A percentile compares a stretch with the other conserved stretches of the same genome.
phyloP scores from a whole-genome alignment of 1,284 basidiomycete species.

The Mycosarcoma mackinlayi region DNA sequence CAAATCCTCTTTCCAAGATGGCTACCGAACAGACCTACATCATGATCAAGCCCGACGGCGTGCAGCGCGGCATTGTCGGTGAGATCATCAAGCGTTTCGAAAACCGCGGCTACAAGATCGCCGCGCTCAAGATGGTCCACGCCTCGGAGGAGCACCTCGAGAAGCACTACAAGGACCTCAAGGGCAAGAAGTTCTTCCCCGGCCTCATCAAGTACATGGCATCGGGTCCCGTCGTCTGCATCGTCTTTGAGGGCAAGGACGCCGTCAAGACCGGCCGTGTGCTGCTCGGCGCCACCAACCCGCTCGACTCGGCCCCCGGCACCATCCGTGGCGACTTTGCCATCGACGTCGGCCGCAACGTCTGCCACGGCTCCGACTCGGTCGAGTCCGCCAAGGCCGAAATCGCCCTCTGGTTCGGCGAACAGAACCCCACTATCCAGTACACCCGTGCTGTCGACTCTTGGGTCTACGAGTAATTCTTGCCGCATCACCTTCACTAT shows the following conservation, averaged over 20 bases:
- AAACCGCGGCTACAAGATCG: constrained; percentile 65
- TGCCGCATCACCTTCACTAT: background rate
- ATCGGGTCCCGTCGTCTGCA: constrained; percentile 92
- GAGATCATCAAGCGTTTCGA: constrained; percentile 67
- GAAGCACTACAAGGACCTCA: constrained; percentile 68
- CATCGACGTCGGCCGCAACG: constrained; percentile 80
- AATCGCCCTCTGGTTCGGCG: constrained; percentile 68
- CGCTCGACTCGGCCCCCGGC: constrained; percentile 81
- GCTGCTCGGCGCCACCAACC: constrained; percentile 98
- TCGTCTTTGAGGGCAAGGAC: constrained; percentile 94
- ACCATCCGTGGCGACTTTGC: constrained; percentile 70
- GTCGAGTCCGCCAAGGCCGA: constrained; percentile 67
- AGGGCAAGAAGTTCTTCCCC: constrained; percentile 68
- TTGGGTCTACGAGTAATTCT: constrained; percentile 65
- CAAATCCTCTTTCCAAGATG: constrained; percentile 48
- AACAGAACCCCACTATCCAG: constrained; percentile 62
- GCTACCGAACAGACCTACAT: constrained; percentile 66
- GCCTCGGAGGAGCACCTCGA: constrained; percentile 66
- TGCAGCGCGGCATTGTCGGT: constrained; percentile 64
- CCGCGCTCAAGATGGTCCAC: constrained; percentile 65
- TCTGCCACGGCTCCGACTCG: constrained; percentile 81
- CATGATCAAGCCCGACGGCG: constrained; percentile 68
- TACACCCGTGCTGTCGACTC: constrained; percentile 63
- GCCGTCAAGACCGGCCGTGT: constrained; percentile 75
- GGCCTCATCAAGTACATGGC: constrained; percentile 74